These are phyloP conservation scores for Aureobasidium sp. DNA, from an alignment of 2,329 filamentous ascomycete species.

Conservation along the genomic window DNA sequence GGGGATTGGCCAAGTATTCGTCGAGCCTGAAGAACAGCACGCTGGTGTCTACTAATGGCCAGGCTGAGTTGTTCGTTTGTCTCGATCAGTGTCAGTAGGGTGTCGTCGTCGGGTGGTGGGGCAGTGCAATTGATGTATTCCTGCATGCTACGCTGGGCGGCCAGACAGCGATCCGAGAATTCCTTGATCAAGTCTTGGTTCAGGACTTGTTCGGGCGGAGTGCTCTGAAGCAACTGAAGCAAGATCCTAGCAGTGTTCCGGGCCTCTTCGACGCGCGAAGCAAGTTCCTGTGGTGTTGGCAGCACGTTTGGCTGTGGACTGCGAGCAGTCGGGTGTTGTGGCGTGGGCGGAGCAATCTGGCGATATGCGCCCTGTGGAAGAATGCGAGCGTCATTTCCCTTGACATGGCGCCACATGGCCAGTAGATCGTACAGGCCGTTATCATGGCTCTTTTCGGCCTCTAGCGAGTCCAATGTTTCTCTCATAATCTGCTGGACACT, in stretches of 20 bases:
- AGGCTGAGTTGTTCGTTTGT: slow-evolving; percentile 86
- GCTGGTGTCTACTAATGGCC: slow-evolving; percentile 75
- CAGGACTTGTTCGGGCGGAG: slow-evolving; percentile 65
- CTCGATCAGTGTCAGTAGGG: slow-evolving; percentile 86
- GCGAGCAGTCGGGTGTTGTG: background rate
- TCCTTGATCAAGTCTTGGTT: slow-evolving; percentile 85
- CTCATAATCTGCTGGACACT: slow-evolving; percentile 78
- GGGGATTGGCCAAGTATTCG: slow-evolving; percentile 29
- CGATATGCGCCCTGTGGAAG: slow-evolving; percentile 4
- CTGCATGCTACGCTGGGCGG: slow-evolving; percentile 74
- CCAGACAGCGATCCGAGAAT: slow-evolving; percentile 78
- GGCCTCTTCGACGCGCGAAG: slow-evolving; percentile 79
- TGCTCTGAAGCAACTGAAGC: slow-evolving; percentile 84
- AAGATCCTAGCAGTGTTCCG: slow-evolving; percentile 83
- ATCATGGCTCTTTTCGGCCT: slow-evolving; percentile 63
- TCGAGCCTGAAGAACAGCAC: slow-evolving; percentile 58
- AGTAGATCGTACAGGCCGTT: slow-evolving; percentile 62
- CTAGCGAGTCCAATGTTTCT: slow-evolving; percentile 75
- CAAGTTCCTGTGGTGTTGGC: slow-evolving; percentile 68
- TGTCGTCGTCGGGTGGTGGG: slow-evolving; percentile 82
- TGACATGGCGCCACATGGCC: slow-evolving; percentile 86
- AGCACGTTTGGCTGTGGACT: slow-evolving; percentile 33
- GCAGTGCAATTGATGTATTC: slow-evolving; percentile 73
- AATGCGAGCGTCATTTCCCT: slow-evolving; percentile 38
- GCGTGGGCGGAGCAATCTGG: background rate